Evolutionary conservation across 257 asterid species (phyloP).

Genomic region (Schizonepeta tenuifolia): DNA sequence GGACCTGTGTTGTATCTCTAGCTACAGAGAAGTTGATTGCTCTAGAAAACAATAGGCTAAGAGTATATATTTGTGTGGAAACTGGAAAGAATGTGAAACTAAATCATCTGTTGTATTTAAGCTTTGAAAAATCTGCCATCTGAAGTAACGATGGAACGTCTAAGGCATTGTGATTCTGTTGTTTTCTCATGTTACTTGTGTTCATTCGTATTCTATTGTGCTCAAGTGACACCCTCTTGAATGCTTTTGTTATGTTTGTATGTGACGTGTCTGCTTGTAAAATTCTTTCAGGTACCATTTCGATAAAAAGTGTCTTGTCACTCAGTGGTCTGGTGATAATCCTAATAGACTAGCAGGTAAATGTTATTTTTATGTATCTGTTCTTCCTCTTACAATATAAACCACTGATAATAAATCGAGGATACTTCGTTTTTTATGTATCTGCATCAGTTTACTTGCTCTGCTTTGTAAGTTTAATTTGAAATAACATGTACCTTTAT

Average conservation of each 20-base stretch:
- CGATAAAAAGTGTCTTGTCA: conserved; percentile 66
- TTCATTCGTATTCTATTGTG: too few species aligned
- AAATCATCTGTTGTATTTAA: conserved; percentile 6
- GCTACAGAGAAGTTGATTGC: background rate
- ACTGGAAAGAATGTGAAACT: conserved; percentile 16
- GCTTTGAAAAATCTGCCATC: conserved; percentile 4
- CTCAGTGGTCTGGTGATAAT: conserved; percentile 98
- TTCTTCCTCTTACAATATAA: conserved; percentile 5
- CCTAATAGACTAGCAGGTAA: conserved; percentile 98
- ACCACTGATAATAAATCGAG: background rate
- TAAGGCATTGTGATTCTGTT: background rate
- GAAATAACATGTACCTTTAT: background rate
- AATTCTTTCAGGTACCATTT: conserved; percentile 75
- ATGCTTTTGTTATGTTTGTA: background rate
- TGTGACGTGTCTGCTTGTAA: conserved; percentile 22
- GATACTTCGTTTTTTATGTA: background rate
- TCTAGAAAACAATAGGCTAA: background rate
- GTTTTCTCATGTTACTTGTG: background rate
- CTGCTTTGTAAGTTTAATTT: background rate
- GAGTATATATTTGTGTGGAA: background rate
- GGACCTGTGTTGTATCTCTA: conserved; percentile 44
- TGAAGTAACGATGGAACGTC: background rate
- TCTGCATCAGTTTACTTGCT: background rate
- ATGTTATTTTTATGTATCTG: background rate
- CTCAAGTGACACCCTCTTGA: conserved; percentile 6